Base-by-base conservation (phyloP, 805 yeast species). In the Lachancea nothofagi region DNA sequence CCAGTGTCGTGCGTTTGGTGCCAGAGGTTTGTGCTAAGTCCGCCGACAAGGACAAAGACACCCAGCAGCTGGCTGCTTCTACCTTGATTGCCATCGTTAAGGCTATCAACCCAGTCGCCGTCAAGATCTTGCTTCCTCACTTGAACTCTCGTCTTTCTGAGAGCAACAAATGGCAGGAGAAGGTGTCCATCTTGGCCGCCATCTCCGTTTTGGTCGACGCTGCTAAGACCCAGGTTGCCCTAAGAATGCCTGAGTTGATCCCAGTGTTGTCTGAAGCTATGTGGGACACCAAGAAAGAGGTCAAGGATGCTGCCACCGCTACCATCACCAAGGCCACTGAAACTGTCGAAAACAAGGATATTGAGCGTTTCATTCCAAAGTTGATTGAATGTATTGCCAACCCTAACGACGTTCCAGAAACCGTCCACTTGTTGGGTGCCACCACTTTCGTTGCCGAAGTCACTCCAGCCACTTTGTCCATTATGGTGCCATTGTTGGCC, bases 201-300 rank as follows among this genome's bases (percentile, higher is more conserved):
- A 74, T 93, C 62, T 70, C 95, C 53, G 78, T 78, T 55, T 75
- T 90, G 63, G 98, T 93, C 59, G 95, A 86, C 66, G 76, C 87
- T 56, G 96, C 98, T 59, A 90, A 89, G 71, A 83, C 72, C 59
- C 99, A 89, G 78, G 75, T 93, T 57, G 96, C 98, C 58, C 78
- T 93, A 63, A 88, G 98, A 80, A 93, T 93, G 97, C 96, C 97
- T 63, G 97, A 93, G 78, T 80, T 93, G 69, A 90, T 93, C 62
- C 98, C 99, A 70, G 93, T 83, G 55, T 75, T 93, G 62, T 93
- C 98, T 59, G 99, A 93, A 77, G 87, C 97, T 62, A 93, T 93
- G 97, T 93, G 99, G 99, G 98, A 93, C 74, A 93, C 99, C 72
- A 93, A 93, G 82, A 76, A 78, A 72, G 97, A 93, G 65, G 98